Evolutionary conservation across 2,329 filamentous ascomycete genomes (phyloP), one percentile per base, ranked within the genome.

Genomic region (Macrophomina tecta): DNA sequence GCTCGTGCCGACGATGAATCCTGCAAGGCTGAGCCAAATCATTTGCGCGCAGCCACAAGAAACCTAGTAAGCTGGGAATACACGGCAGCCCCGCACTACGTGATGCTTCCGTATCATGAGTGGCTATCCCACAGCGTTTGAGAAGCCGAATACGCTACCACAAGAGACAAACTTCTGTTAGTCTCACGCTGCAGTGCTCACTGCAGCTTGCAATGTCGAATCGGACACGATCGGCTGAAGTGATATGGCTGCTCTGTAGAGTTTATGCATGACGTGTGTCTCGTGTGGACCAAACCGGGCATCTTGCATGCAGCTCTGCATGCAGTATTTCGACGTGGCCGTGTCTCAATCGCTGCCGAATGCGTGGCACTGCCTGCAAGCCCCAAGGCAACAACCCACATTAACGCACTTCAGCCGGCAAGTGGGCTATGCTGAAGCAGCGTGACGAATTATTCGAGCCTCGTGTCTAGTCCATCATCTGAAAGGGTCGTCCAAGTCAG

Each of bases 261-360:
- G 4, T 58, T 12, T 7, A 16, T 32, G 52, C 34, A 9, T 23
- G 36, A n/a, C 23, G 12, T 4, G 32, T 16, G 53, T 3, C n/a
- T 30, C 53, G 36, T 28, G 23, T 32, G 23, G 18, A 11, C 38
- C 9, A 11, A 30, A 58, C 4, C 36, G 9, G 36, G 14, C 18
- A 28, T 34, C n/a, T 18, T 58, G 53, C 53, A 58, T 58, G 53
- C 36, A 28, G 18, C 18, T n/a, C 1, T 40, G 28, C 28, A 32
- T 55, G 51, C 23, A 14, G 42, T 45, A 2, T n/a, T 4, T 45
- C 42, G n/a, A 49, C 58, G 58, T 62, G 58, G 58, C 58, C 58
- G 58, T 45, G 30, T 38, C n/a, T 49, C 32, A 32, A 62, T 62
- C 58, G 58, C 18, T 14, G 16, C 11, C 12, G 5, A 12, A 12